Base-by-base conservation (phyloP, 805 yeast genomes). In the Metschnikowia peoriensis region DNA sequence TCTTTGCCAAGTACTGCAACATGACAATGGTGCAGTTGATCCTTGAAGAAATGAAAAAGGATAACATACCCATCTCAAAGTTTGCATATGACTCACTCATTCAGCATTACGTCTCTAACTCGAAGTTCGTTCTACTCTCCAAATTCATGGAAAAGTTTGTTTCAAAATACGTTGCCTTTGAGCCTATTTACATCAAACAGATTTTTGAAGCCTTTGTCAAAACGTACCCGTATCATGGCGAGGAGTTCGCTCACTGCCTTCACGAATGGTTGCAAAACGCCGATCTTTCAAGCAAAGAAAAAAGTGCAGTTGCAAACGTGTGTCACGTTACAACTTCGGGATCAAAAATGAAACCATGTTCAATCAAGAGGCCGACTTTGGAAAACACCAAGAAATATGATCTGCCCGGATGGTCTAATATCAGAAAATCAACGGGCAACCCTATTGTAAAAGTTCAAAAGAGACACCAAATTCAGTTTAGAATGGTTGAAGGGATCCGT, bases 161-260 rank as follows among this genome's bases (percentile, higher is more conserved):
- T 54, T 17, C 52, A 44, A 32, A 52, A 53, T 44, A 55, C 59
- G n/a, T 51, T 43, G 12, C 28, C 10, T 70, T 66, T 49, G 62
- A 65, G 42, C 61, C 60, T 14, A 53, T 59, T 6, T 68, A 59
- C 44, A 51, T 69, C n/a, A 57, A 57, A 29, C 58, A 59, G 37
- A 47, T 69, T 7, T 71, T 64, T 47, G 66, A 70, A 12, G 57
- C 71, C 2, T 73, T 72, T 55, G 61, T 73, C 7, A 56, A 56
- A 29, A 60, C 71, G 0, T 74, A 69, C 48, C 76, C 77, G 1
- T 63, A 69, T 45, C 58, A 63, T 22, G 70, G 71, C 0, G 57
- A 47, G 9, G 57, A 56, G 4, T 71, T 71, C 40, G 58, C 59
- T 14, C 47, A 53, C 1, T 37, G 55, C 16, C 61, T 64, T 44